Percentiles rank a stretch among this genome's conserved stretches.
Evolutionary conservation across 768 basidiomycete species (phyloP).

Genomic region (Candolleomyces aberdarensis): DNA sequence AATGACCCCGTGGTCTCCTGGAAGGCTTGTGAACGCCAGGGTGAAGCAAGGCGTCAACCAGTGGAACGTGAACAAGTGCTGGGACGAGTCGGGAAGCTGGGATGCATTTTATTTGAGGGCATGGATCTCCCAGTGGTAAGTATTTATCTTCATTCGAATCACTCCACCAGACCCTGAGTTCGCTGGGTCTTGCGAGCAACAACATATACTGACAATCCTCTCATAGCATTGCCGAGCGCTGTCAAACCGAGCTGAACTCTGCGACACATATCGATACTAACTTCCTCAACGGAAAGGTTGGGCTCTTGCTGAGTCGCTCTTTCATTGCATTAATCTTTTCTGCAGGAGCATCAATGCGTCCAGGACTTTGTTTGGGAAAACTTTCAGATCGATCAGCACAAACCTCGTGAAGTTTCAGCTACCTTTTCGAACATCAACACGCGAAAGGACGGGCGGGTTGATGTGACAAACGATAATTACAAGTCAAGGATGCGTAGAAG

Average conservation of each 20-base stretch:
- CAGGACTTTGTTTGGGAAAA: constrained; percentile 26
- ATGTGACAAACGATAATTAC: constrained; percentile 37
- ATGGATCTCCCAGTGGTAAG: constrained; percentile 36
- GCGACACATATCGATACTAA: constrained; percentile 19
- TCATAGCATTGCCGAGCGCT: constrained; percentile 21
- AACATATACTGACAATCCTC: background rate
- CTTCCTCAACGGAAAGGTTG: constrained; percentile 17
- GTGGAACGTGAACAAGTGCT: constrained; percentile 26
- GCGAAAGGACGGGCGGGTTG: constrained; percentile 23
- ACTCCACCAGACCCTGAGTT: background rate
- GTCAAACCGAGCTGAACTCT: background rate
- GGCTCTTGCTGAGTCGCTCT: background rate
- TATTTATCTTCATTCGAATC: background rate
- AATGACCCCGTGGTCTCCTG: constrained; percentile 20
- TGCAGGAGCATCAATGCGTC: constrained; percentile 31
- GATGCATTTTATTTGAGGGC: constrained; percentile 33
- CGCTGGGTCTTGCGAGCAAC: background rate
- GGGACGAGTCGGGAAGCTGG: constrained; percentile 16
- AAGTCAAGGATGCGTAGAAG: constrained; percentile 37
- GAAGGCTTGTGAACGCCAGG: constrained; percentile 20
- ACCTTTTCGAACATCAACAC: constrained; percentile 29
- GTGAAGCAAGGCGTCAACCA: constrained; percentile 12
- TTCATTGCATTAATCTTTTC: background rate
- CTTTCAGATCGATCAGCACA: constrained; percentile 28
- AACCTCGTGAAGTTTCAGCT: constrained; percentile 28